These are phyloP conservation scores for Hygrophorus pudorinus DNA, from an alignment of 768 basidiomycete genomes.

Conservation along the genomic window DNA sequence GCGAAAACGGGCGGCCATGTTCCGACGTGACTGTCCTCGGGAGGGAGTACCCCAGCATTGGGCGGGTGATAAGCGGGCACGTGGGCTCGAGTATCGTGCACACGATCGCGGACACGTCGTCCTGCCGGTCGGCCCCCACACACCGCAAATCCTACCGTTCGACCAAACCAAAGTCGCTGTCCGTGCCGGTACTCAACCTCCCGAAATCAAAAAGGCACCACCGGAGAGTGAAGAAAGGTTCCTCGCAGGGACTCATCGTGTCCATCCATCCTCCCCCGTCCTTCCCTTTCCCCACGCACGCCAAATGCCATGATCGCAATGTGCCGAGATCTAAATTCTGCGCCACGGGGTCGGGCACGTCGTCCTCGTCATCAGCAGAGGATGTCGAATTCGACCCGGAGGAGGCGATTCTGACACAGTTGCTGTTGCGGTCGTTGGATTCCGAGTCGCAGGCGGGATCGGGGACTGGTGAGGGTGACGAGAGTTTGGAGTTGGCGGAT, in stretches of 20 bases:
- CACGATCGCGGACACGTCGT: not conserved
- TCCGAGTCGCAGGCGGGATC: not conserved
- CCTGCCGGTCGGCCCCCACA: not conserved
- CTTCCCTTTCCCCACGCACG: too few species aligned
- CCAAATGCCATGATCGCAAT: too few species aligned
- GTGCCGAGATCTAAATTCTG: not conserved
- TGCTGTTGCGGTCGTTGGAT: constrained; percentile 3
- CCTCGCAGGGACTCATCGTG: too few species aligned
- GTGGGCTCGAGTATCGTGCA: not conserved
- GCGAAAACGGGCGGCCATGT: not conserved
- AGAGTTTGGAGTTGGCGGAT: too few species aligned
- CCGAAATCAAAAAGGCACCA: too few species aligned
- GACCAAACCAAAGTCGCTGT: too few species aligned
- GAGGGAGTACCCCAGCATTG: not conserved
- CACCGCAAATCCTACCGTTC: too few species aligned
- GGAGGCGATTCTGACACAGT: constrained; percentile 4
- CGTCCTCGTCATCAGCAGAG: not conserved
- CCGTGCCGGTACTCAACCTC: too few species aligned
- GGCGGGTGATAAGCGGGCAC: not conserved
- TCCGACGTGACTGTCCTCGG: not conserved
- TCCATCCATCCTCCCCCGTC: too few species aligned
- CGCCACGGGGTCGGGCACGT: not conserved
- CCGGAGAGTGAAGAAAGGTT: too few species aligned
- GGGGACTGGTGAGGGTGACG: not conserved
- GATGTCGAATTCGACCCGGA: constrained; percentile 3